Base-by-base conservation (phyloP, 1,284 basidiomycete species). In the Ganoderma lucidum region DNA sequence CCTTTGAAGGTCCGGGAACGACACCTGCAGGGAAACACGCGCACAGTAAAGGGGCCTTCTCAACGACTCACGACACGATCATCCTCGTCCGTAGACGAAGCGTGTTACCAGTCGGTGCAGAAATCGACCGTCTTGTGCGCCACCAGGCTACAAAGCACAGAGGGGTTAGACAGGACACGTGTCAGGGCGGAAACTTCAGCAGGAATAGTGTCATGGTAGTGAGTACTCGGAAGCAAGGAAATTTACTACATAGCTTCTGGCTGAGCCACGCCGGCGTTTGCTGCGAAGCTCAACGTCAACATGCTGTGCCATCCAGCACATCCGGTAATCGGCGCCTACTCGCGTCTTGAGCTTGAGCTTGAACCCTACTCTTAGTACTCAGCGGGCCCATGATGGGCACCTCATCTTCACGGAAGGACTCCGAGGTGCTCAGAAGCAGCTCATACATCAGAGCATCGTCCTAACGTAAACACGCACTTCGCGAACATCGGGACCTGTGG, bases 11-110 rank as follows among this genome's bases (percentile, higher is more conserved):
- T 32, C 41, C 32, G 55, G 66, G 55, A 55, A 59, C n/a, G 44
- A 59, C 14, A 44, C 66, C 61, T 66, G 62, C 41, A 51, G 66
- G 56, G n/a, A 39, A 63, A 58, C 66, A 67, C 44, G 62, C 62
- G 42, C 41, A 67, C 65, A 42, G 51, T 62, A 63, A 62, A 63
- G 39, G 65, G 59, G 19, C 23, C 48, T 37, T 28, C 62, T 5
- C 39, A 60, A 61, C 59, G 23, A 12, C 23, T 23, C 23, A 23
- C 39, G 19, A 60, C 44, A 60, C 35, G 37, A 28, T 44, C n/a
- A 17, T 42, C n/a, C 59, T 61, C 39, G 37, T 61, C 19, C 59
- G 28, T 10, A 41, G 10, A 44, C 10, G 23, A 28, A 30, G 23
- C 39, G 14, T 61, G 59, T 32, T 5, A 39, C 17, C 19, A 23